Evolutionary conservation across 148 eudicot genomes (phyloP).

Genomic region (Bassia scoparia): DNA sequence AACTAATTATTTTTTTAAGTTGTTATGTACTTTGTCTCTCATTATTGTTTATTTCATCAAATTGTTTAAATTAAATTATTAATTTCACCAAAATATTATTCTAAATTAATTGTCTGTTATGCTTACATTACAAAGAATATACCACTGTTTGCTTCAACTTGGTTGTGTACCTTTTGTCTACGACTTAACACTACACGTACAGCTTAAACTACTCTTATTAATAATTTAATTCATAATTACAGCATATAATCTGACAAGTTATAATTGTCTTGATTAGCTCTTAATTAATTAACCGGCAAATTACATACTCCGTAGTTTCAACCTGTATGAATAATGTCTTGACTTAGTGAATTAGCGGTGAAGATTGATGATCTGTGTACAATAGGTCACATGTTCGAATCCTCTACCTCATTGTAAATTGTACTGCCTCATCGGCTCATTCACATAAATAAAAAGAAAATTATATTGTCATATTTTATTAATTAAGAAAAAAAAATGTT

Average conservation of each 20-base stretch:
- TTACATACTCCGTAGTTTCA: too few species aligned
- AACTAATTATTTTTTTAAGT: background rate
- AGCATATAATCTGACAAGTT: conserved; percentile 7
- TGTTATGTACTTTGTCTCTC: background rate
- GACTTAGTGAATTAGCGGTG: conserved; percentile 1
- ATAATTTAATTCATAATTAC: background rate
- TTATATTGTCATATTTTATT: too few species aligned
- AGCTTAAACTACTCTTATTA: conserved; percentile 2
- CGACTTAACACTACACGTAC: conserved; percentile 14
- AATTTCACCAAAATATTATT: background rate
- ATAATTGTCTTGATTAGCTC: conserved; percentile 11
- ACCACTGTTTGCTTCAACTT: background rate
- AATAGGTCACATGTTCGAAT: too few species aligned
- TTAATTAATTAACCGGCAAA: background rate
- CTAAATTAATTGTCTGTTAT: background rate
- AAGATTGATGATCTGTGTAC: background rate
- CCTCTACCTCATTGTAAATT: too few species aligned
- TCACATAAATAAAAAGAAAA: too few species aligned
- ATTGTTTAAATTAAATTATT: background rate
- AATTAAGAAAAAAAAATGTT: too few species aligned
- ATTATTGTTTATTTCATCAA: background rate
- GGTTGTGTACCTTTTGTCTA: conserved; percentile 18
- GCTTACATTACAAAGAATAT: conserved; percentile 16
- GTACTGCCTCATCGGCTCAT: too few species aligned
- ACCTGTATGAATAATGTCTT: background rate